Percentiles rank a stretch among this genome's conserved stretches.
These are phyloP conservation scores for Astrephomene gubernaculifera DNA, from an alignment of 139 green algal species.

Conservation along the genomic window DNA sequence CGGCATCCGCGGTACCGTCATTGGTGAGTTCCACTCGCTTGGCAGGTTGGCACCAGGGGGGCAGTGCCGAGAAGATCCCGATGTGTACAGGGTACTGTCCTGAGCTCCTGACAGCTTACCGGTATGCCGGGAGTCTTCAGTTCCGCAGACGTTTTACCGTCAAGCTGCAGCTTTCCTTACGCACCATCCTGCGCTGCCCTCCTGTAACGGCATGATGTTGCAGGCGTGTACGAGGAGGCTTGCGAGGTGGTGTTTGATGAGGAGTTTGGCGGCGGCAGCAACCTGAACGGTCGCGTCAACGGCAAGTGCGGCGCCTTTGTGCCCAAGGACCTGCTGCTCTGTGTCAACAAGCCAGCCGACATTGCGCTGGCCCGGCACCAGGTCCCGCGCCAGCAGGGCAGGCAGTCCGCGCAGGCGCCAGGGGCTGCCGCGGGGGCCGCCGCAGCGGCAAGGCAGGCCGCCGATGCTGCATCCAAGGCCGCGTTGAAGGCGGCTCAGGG, in stretches of 20 bases:
- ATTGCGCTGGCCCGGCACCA: conserved; percentile 22
- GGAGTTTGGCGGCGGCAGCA: conserved; percentile 64
- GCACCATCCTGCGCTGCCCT: too few relatives aligned
- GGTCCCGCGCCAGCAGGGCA: conserved; percentile 15
- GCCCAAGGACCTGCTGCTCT: conserved; percentile 57
- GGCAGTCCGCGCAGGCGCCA: neutral
- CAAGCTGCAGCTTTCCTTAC: too few relatives aligned
- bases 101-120: too few relatives aligned
- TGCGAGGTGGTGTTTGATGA: conserved; percentile 83
- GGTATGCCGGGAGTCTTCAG: too few relatives aligned
- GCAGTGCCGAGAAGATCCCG: too few relatives aligned
- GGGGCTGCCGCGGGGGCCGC: neutral
- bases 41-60: too few relatives aligned
- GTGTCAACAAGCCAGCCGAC: conserved; percentile 45
- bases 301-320: conserved; percentile 54
- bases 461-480: neutral
- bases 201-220: too few relatives aligned
- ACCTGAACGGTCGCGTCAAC: conserved; percentile 50
- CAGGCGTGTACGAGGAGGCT: conserved; percentile 72
- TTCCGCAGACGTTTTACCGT: too few relatives aligned
- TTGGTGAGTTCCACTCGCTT: conserved; percentile 49
- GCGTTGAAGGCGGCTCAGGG: conserved; percentile 15
- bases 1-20: conserved; percentile 75
- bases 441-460: neutral
- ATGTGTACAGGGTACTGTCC: too few relatives aligned